phyloP scores from a whole-genome alignment of 345 rosid species.

The Rubroshorea leprosula region DNA sequence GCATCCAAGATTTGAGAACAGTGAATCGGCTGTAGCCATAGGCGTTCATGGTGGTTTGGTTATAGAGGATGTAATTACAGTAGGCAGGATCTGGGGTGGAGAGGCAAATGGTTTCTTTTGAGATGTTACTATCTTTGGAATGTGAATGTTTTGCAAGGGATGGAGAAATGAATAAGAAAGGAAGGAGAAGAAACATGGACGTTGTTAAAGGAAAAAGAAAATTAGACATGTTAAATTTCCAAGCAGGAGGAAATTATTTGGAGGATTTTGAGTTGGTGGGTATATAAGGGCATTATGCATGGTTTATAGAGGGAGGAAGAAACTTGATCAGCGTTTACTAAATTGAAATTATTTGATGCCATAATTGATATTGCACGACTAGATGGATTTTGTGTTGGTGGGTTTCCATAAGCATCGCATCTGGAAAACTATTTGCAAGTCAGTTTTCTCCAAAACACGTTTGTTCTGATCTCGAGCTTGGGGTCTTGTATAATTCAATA shows the following conservation, averaged over 20 bases:
- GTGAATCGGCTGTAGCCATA: constrained; percentile 49
- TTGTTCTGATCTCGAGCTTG: no score
- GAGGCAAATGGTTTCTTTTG: constrained; percentile 34
- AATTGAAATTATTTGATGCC: no score
- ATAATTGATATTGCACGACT: no score
- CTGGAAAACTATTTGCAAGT: no score
- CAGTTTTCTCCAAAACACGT: no score
- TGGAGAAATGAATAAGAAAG: constrained; percentile 2
- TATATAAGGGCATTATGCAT: no score
- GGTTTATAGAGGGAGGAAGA: background rate
- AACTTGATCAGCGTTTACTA: no score
- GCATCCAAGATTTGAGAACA: constrained; percentile 51
- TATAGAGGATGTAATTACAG: constrained; percentile 49
- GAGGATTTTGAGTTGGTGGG: background rate
- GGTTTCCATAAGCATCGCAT: no score
- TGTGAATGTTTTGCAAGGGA: constrained; percentile 5
- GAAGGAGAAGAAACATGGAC: background rate
- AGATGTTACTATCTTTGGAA: constrained; percentile 17
- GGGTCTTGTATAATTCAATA: no score
- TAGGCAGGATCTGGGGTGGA: constrained; percentile 46
- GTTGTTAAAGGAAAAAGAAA: background rate
- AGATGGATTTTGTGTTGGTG: no score
- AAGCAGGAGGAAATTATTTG: background rate
- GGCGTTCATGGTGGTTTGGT: constrained; percentile 33
- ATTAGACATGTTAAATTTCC: background rate